Evolutionary conservation across 2,329 filamentous ascomycete species (phyloP), one percentile per base, ranked within the genome.

Genomic region (Cladobotryum protrusum): DNA sequence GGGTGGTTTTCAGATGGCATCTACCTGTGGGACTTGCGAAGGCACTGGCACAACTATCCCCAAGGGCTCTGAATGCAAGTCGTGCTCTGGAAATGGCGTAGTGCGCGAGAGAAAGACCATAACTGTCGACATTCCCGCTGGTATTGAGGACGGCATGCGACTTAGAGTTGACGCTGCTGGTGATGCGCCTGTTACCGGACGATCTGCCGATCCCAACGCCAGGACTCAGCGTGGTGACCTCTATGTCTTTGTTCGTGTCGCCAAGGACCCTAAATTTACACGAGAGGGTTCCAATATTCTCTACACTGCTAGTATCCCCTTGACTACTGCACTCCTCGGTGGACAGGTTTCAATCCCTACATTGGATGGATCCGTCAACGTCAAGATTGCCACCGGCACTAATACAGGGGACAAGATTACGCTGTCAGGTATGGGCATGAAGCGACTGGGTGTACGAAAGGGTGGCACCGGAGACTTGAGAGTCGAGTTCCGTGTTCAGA

Each of bases 91-190:
- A 35, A 83, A 89, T 48, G 93, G 93, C 42, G 91, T 95, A 14
- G 80, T 89, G 34, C 79, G 89, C 59, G 89, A 96, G 62, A 79
- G 83, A 54, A 89, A 88, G 72, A 89, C 87, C 0, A 83, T 99
- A 45, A 86, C 81, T 24, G 80, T 99, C 40, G 91, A 97, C 60
- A 96, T 99, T 42, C 93, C 93, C 1, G 90, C 87, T 18, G 93
- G 93, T 56, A 90, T 99, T 32, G 93, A 97, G 66, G 92, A 99
- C 66, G 91, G 92, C 49, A 97, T 97, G 92, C 82, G 89, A 50
- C 72, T 99, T 61, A 81, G 89, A 47, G 81, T 99, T 24, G 82
- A 84, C 52, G 87, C 87, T 20, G 90, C 95, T 63, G 93, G 93
- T 57, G 92, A 99, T 63, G 85, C 89, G 14, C 86, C 93, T 18